These are phyloP conservation scores for Ceratocystis ficicola DNA, from an alignment of 2,329 filamentous ascomycete species.

Conservation along the genomic window DNA sequence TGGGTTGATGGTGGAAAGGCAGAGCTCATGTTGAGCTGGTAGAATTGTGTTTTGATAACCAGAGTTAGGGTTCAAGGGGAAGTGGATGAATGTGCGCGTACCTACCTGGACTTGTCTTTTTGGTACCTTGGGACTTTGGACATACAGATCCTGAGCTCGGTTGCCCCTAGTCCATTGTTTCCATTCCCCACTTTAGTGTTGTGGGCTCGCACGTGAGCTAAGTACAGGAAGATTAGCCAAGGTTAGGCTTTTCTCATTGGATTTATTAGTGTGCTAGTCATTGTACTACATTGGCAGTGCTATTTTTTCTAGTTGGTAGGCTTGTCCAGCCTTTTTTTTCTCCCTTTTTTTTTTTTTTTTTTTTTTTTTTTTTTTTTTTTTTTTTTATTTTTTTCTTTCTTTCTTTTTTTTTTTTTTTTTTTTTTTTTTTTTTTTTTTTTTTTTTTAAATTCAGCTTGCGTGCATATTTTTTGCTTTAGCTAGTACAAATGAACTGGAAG, in stretches of 20 bases:
- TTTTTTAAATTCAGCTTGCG: background rate
- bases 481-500: background rate
- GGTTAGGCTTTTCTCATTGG: background rate
- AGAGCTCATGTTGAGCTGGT: too few relatives aligned
- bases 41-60: background rate
- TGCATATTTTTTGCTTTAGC: background rate
- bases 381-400: too few relatives aligned
- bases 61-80: background rate
- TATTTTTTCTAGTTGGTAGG: background rate
- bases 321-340: background rate
- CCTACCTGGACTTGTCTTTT: background rate
- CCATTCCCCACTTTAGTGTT: background rate
- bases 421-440: too few relatives aligned
- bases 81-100: background rate
- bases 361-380: too few relatives aligned
- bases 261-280: background rate
- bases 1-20: background rate
- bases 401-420: too few relatives aligned
- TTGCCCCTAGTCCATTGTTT: background rate
- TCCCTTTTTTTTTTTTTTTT: too few relatives aligned
- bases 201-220: background rate
- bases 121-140: background rate
- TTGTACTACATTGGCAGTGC: background rate
- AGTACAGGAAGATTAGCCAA: background rate
- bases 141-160: background rate